Evolutionary conservation across 495 filamentous ascomycete species (phyloP), one percentile per base, ranked within the genome.

Genomic region (Xylaria venustula): DNA sequence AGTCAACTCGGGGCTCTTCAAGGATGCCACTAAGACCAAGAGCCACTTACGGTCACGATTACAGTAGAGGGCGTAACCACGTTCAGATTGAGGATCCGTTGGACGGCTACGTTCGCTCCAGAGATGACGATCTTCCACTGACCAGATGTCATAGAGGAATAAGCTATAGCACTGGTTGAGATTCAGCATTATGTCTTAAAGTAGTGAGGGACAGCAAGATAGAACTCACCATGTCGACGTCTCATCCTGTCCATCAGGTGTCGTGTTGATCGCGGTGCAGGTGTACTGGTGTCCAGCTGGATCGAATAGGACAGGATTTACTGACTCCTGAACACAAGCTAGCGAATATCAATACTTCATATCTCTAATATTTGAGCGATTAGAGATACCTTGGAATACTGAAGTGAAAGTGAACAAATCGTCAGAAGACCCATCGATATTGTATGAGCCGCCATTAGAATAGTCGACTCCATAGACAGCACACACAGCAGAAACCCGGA

Each of bases 391-490:
- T 61, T 77, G 75, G 49, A 79, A 79, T 26, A 77, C 67, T 1
- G 73, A 74, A 34, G 70, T 67, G 61, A 79, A 79, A 25, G 64
- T 75, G 44, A 79, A 79, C 50, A 75, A 75, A 19, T 75, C 69
- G 48, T 72, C 73, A 22, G 75, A 79, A 3, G 74, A 56, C 2
- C 62, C 41, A 54, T 79, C 76, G 41, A 79, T 75, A 56, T 77
- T 70, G 54, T 79, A 79, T 12, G 68, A 61, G 4, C 76, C 76
- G 2, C 75, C 75, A 47, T 74, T 77, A 50, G 74, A 67, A 41
- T 74, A 79, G 44, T 79, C 74, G 40, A 79, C 73, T 5, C 76
- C 76, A 50, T 75, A 79, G 58, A 71, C 75, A 11, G 67, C 64
- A 48, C 76, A 79, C 7, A 65, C 67, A 34, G 76, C 73, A 36